Conservation (phyloP, 257 asterid species). For the Nicotiana tabacum region DNA sequence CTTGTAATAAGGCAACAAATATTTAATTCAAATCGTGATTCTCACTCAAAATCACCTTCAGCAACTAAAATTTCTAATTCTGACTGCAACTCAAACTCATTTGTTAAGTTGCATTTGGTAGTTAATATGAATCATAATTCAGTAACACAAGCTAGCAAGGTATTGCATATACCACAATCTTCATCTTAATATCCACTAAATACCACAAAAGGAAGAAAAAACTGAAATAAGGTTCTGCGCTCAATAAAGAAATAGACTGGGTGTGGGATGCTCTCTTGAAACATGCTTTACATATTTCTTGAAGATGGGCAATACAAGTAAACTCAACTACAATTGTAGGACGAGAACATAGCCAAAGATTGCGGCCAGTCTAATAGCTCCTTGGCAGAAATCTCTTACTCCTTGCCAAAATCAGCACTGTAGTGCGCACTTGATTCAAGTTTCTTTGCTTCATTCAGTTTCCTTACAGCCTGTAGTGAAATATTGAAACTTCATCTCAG, state of each 20-base stretch:
- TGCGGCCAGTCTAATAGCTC: not conserved
- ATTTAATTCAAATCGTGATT: not conserved
- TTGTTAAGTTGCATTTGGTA: not conserved
- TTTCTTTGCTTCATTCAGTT: slow-evolving; percentile 71
- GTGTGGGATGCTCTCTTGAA: not conserved
- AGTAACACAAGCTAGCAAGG: not conserved
- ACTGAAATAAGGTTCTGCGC: not conserved
- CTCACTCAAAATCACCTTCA: not conserved
- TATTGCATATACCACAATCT: not conserved
- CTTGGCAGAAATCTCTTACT: slow-evolving; percentile 17
- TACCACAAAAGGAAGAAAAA: not conserved
- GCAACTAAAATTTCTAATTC: too few relatives aligned
- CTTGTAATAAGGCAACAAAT: not conserved
- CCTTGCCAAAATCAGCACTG: slow-evolving; percentile 61
- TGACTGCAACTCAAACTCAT: not conserved
- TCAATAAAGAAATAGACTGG: not conserved
- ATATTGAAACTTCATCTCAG: not conserved
- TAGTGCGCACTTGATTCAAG: slow-evolving; percentile 69
- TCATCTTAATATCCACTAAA: not conserved
- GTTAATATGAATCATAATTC: not conserved
- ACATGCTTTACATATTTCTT: not conserved
- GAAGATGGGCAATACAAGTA: not conserved
- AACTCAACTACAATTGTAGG: not conserved
- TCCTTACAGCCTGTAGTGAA: slow-evolving; percentile 54
- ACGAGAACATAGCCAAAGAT: not conserved